Percentiles rank a stretch among this genome's conserved stretches.
Conservation (phyloP, 805 yeast species). For the Spencermartinsiella europaea region DNA sequence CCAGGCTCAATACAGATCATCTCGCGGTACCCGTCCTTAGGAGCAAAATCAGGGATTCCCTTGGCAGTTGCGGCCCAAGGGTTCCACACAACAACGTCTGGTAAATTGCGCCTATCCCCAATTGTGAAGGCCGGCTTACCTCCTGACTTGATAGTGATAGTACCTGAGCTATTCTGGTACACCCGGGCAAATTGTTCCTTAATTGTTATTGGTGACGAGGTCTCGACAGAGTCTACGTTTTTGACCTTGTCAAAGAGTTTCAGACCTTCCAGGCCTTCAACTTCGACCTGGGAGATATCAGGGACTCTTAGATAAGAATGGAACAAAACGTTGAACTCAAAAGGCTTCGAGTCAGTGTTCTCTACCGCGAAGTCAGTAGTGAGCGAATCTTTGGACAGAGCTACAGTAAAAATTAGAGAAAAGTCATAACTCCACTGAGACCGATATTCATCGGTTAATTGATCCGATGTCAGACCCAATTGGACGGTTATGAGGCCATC, state of each 20-base stretch:
- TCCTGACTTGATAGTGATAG: constrained; percentile 60
- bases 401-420: constrained; percentile 66
- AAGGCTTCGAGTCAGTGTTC: constrained; percentile 55
- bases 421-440: constrained; percentile 65
- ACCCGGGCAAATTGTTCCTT: constrained; percentile 74
- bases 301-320: constrained; percentile 77
- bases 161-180: constrained; percentile 47
- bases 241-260: constrained; percentile 71
- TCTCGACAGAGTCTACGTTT: constrained; percentile 38
- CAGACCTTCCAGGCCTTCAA: constrained; percentile 73
- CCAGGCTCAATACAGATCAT: constrained; percentile 98
- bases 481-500: constrained; percentile 52
- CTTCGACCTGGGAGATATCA: constrained; percentile 73
- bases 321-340: constrained; percentile 91
- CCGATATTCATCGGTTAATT: constrained; percentile 57
- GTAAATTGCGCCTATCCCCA: constrained; percentile 51
- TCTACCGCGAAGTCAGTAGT: constrained; percentile 69
- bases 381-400: constrained; percentile 52
- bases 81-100: constrained; percentile 88
- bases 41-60: constrained; percentile 83
- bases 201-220: constrained; percentile 24
- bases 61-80: constrained; percentile 87
- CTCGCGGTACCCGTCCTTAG: constrained; percentile 72
- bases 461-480: constrained; percentile 85
- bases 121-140: constrained; percentile 70